These are phyloP conservation scores for Phytophthora sojae DNA, from an alignment of 352 stramenopile genomes.

Conservation along the genomic window DNA sequence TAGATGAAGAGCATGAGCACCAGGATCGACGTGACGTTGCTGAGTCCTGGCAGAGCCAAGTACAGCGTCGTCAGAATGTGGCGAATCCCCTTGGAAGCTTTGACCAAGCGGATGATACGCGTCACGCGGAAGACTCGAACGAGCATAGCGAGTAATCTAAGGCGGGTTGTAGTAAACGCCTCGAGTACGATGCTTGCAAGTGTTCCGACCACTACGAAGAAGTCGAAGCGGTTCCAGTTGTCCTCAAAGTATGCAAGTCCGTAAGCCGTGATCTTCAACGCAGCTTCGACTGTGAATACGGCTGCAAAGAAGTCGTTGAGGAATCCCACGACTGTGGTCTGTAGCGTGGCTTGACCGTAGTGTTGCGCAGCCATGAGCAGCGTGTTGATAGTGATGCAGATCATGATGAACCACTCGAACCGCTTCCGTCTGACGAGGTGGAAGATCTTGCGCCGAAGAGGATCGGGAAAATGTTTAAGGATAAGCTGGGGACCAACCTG, in stretches of 20 bases:
- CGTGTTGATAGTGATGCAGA: conserved; percentile 91
- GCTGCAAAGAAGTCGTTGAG: conserved; percentile 88
- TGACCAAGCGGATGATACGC: conserved; percentile 80
- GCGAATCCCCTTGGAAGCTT: conserved; percentile 83
- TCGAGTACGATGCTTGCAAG: conserved; percentile 64
- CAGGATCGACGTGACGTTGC: conserved; percentile 91
- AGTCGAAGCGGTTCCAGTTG: conserved; percentile 91
- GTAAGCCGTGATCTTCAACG: conserved; percentile 88
- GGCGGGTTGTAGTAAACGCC: conserved; percentile 44
- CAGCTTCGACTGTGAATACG: conserved; percentile 90
- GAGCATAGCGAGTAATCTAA: conserved; percentile 80
- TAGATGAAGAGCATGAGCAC: conserved; percentile 95
- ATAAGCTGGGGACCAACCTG: conserved; percentile 63
- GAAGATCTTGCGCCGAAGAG: conserved; percentile 64
- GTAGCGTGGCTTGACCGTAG: conserved; percentile 76
- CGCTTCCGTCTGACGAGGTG: conserved; percentile 59
- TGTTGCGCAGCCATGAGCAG: conserved; percentile 88
- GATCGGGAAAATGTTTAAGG: conserved; percentile 57
- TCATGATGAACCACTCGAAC: conserved; percentile 93
- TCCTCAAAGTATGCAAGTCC: conserved; percentile 81
- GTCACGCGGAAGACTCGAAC: conserved; percentile 93
- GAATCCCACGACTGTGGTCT: conserved; percentile 53
- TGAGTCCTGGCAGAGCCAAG: conserved; percentile 84
- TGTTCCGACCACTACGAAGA: conserved; percentile 75
- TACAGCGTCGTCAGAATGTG: conserved; percentile 94